Base-by-base conservation (phyloP, 192 early-diverging fungal genomes). In the Coemansia sp. region DNA sequence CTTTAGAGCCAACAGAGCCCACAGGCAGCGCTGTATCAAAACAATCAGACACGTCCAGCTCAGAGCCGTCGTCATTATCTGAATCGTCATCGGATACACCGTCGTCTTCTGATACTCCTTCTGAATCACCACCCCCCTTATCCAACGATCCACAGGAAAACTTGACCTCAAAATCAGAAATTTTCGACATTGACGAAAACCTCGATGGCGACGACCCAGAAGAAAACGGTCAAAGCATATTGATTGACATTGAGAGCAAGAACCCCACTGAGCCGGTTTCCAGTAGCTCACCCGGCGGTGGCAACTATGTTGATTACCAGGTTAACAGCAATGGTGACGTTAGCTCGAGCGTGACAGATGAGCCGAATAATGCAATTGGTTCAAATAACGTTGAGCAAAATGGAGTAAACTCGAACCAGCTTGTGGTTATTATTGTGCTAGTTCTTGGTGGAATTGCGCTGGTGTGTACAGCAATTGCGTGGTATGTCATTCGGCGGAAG, bases 401-500 rank as follows among this genome's bases (percentile, higher is more conserved):
- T 4, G 56, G 36, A 18, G 28, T 38, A 20, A 31, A 58, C 5
- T 34, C 56, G 12, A 61, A 28, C 28, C 37, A 61, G 26, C 47
- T 46, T 2, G 59, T 34, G 17, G 59, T 50, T 6, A 28, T 61
- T 4, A 38, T 34, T 24, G 48, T 50, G 20, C 14, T 61, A 20
- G 59, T 49, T 0, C 6, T 61, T 4, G 46, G 38, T 7, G 18
- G 38, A 15, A 25, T 61, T 47, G 20, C 42, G 28, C 31, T 60
- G 46, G 28, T 60, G 14, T 40, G 58, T 11, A 47, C 38, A 15
- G 59, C 0, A 9, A 50, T 61, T 24, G 59, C 59, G 2, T 61
- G 59, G 59, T 28, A 42, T 7, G 24, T 61, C 3, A 28, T 61
- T 28, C 44, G 59, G 31, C 46, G 59, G 11, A 61, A 50, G 17